phyloP scores from a whole-genome alignment of 2,329 filamentous ascomycete species.

The Fusarium robinianum region DNA sequence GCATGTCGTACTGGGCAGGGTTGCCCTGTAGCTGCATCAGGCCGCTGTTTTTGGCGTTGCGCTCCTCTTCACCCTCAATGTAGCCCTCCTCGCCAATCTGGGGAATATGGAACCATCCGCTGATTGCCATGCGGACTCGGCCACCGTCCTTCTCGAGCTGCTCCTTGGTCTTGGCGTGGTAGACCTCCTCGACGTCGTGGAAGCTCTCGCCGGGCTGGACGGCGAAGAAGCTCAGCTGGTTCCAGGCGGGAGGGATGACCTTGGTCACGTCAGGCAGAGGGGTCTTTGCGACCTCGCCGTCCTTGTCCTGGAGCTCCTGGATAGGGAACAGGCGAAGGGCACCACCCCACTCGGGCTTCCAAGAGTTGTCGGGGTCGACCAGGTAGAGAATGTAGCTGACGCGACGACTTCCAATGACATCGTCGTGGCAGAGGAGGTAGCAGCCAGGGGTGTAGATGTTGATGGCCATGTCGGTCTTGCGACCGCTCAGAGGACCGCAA shows the following conservation, averaged over 20 bases:
- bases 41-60: constrained; percentile 85
- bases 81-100: constrained; percentile 93
- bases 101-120: constrained; percentile 98
- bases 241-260: constrained; percentile 91
- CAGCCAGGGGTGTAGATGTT: constrained; percentile 98
- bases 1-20: constrained; percentile 85
- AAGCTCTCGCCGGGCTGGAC: constrained; percentile 99
- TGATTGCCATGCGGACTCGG: constrained; percentile 93
- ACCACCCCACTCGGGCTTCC: constrained; percentile 91
- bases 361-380: constrained; percentile 86
- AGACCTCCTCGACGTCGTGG: constrained; percentile 98
- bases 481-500: constrained; percentile 84
- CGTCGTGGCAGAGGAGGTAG: constrained; percentile 94
- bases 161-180: constrained; percentile 65
- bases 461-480: constrained; percentile 99
- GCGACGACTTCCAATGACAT: constrained; percentile 95
- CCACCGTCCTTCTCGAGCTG: constrained; percentile 71
- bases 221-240: constrained; percentile 97
- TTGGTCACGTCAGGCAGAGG: constrained; percentile 79
- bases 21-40: constrained; percentile 92
- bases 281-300: constrained; percentile 76
- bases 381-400: constrained; percentile 98
- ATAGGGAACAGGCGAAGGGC: constrained; percentile 86
- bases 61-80: constrained; percentile 84
- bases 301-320: constrained; percentile 60